Percentiles rank a stretch among this genome's conserved stretches.
phyloP scores from a whole-genome alignment of 176 grass and related monocot species.

The Pontederia crassipes region DNA sequence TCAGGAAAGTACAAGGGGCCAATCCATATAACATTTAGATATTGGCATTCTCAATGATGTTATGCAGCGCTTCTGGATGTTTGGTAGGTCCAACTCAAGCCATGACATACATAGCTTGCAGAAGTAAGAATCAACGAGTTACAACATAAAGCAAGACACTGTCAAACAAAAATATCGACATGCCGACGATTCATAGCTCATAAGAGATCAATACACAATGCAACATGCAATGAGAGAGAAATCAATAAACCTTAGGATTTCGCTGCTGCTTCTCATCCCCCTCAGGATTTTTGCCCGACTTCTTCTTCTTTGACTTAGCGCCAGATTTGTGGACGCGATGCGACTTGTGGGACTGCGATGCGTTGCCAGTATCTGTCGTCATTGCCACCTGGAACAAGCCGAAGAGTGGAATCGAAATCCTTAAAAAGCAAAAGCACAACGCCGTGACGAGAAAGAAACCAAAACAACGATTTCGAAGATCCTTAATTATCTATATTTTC shows the following conservation, averaged over 20 bases:
- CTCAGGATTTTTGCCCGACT: constrained; percentile 35
- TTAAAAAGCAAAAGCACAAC: background rate
- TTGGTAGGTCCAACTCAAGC: too few relatives aligned
- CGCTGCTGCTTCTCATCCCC: constrained; percentile 37
- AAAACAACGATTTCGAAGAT: too few relatives aligned
- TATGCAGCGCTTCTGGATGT: too few relatives aligned
- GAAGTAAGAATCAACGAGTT: too few relatives aligned
- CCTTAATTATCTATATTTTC: too few relatives aligned
- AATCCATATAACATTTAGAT: too few relatives aligned
- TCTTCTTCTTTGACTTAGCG: constrained; percentile 59
- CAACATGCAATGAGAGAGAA: background rate
- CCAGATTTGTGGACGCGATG: constrained; percentile 69
- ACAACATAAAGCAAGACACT: background rate
- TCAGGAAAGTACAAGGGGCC: too few relatives aligned
- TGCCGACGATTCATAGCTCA: background rate
- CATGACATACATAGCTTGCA: too few relatives aligned
- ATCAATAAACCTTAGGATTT: constrained; percentile 69
- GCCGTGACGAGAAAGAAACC: too few relatives aligned
- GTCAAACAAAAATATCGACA: background rate
- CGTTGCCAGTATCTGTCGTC: constrained; percentile 28
- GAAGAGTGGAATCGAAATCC: background rate
- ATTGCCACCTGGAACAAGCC: constrained; percentile 17
- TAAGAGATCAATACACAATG: background rate
- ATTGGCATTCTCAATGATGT: too few relatives aligned
- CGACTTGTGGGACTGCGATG: constrained; percentile 62